Evolutionary conservation across 805 yeast species (phyloP), one percentile per base, ranked within the genome.

Genomic region (Nematodospora valgi): DNA sequence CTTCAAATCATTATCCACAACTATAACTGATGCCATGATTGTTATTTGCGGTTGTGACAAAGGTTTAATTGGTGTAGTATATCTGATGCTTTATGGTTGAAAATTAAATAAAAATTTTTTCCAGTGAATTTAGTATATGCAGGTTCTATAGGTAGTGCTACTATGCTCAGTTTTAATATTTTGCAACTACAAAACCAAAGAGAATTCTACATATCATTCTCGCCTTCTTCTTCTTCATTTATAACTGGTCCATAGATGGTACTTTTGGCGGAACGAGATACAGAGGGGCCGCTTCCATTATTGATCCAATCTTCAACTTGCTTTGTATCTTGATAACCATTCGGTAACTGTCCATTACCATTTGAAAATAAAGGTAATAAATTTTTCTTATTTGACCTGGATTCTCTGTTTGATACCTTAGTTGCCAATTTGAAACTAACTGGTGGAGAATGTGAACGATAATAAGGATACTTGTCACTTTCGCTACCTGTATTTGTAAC

Each of bases 1-100:
- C 40, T 51, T 55, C 43, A 68, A 51, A 46, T 62, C 68, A 50
- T 57, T 64, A 39, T 68, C 71, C 16, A 68, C 69, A 32, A 67
- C 62, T 41, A 68, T 57, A 37, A 66, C 72, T 26, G 72, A 62
- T 36, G 66, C 56, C 71, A 66, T 64, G 14, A 6, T 28, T 15
- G 15, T 31, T 44, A 4, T 21, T 21, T 21, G 7, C 9, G 23
- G 23, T 21, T 7, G 23, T 8, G 10, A 21, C n/a, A n/a, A n/a
- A n/a, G n/a, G n/a, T n/a, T n/a, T n/a, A n/a, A n/a, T n/a, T n/a
- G n/a, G n/a, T n/a, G n/a, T n/a, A n/a, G n/a, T n/a, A n/a, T n/a
- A n/a, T n/a, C n/a, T n/a, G n/a, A n/a, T n/a, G n/a, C 10, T 21
- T 21, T 21, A 8, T 7, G 23, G 23, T 18, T 5, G 23, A 14